Evolutionary conservation across 2,329 filamentous ascomycete genomes (phyloP).

Genomic region (Cercospora sp.): DNA sequence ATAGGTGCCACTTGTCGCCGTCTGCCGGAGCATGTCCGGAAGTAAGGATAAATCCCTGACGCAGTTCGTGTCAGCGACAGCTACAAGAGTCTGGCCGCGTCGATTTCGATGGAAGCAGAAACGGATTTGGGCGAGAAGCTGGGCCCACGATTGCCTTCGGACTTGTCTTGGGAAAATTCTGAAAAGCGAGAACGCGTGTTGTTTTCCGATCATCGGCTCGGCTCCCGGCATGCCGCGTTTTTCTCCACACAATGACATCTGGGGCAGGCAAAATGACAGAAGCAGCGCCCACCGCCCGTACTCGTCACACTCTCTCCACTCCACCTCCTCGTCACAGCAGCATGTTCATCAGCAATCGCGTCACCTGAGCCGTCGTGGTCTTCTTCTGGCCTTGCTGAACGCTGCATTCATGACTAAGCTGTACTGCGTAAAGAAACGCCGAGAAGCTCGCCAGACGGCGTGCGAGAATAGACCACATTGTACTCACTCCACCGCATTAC

Average conservation of each 20-base stretch:
- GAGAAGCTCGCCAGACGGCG: not conserved
- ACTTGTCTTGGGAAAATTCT: not conserved
- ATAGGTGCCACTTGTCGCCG: not conserved
- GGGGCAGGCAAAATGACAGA: not conserved
- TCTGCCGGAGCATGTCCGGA: not conserved
- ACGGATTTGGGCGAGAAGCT: not conserved
- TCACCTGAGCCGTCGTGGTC: not conserved
- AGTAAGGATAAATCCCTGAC: not conserved
- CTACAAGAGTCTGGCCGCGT: not conserved
- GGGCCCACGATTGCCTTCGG: not conserved
- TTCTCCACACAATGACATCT: not conserved
- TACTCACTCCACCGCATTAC: not conserved
- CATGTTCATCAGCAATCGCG: not conserved
- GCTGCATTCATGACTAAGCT: not conserved
- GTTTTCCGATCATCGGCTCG: not conserved
- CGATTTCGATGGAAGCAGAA: not conserved
- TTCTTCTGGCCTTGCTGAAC: not conserved
- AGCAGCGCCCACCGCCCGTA: not conserved
- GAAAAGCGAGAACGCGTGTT: not conserved
- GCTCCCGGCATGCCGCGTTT: not conserved
- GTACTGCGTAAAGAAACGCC: not conserved
- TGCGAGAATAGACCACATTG: not conserved
- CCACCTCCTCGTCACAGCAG: slow-evolving; percentile 1
- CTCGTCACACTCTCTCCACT: not conserved
- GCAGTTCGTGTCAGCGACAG: not conserved